Percentiles rank a stretch among this genome's conserved stretches.
phyloP scores from a whole-genome alignment of 176 grass and related monocot species.

The Otatea glauca region DNA sequence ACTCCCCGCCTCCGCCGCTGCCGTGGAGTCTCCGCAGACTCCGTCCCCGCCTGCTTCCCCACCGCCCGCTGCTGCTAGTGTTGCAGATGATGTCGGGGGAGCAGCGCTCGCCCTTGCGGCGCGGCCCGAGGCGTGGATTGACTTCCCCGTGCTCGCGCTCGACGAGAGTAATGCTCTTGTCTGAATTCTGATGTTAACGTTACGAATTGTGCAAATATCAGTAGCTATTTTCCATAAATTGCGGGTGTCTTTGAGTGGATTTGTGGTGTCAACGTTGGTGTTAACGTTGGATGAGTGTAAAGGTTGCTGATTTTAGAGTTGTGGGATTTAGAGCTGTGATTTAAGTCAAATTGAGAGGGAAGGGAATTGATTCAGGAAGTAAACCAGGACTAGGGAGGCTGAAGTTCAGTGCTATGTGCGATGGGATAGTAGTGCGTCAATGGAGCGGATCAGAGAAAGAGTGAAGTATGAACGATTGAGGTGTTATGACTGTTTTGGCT shows the following conservation, averaged over 20 bases:
- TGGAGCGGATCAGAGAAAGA: background rate
- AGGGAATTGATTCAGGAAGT: background rate
- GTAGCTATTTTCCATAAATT: background rate
- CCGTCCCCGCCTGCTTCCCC: background rate
- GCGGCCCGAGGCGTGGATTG: constrained; percentile 69
- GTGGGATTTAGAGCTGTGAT: background rate
- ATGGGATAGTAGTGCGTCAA: background rate
- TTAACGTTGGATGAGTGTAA: background rate
- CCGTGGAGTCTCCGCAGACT: background rate
- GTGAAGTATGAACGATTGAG: background rate
- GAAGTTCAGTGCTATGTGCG: background rate
- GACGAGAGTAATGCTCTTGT: constrained; percentile 48
- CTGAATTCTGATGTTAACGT: background rate
- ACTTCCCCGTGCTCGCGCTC: constrained; percentile 68
- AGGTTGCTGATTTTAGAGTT: background rate
- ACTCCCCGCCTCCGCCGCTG: background rate
- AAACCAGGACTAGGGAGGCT: background rate
- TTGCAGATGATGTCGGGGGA: constrained; percentile 51
- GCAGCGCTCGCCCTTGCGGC: constrained; percentile 54
- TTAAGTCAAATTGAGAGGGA: background rate
- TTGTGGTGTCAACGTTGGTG: background rate
- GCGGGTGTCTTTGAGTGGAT: background rate
- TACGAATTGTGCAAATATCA: background rate
- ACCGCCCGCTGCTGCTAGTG: constrained; percentile 14
- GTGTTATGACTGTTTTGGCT: background rate